Evolutionary conservation across 805 yeast genomes (phyloP).

Genomic region (Nakazawaea wyomingensis): DNA sequence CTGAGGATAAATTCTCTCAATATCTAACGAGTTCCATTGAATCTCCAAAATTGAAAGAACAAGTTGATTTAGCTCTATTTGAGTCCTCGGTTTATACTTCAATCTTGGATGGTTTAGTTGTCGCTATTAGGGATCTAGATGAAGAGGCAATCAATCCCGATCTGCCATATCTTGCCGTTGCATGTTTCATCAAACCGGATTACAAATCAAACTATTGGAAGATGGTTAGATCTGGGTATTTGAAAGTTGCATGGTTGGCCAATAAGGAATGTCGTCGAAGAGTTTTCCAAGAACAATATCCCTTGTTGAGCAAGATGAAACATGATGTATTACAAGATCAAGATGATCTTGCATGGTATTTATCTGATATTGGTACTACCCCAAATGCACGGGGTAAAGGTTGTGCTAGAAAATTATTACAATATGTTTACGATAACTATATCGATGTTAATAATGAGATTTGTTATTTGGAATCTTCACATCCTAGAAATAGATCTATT

Average conservation of each 20-base stretch:
- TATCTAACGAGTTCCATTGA: constrained; percentile 26
- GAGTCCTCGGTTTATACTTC: constrained; percentile 49
- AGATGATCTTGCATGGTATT: constrained; percentile 33
- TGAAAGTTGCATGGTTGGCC: constrained; percentile 42
- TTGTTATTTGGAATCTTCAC: constrained; percentile 47
- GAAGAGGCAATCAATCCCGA: constrained; percentile 22
- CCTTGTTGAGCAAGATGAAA: constrained; percentile 43
- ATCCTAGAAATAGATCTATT: constrained; percentile 43
- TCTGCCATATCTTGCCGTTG: constrained; percentile 44
- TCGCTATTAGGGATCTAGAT: constrained; percentile 43
- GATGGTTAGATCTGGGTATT: constrained; percentile 48
- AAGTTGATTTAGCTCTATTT: constrained; percentile 37
- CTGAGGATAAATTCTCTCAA: constrained; percentile 28
- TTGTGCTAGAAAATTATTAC: constrained; percentile 43
- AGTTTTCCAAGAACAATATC: constrained; percentile 45
- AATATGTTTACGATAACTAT: constrained; percentile 41
- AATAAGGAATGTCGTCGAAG: constrained; percentile 44
- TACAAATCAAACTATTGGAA: constrained; percentile 39
- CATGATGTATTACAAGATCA: constrained; percentile 40
- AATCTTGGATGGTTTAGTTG: constrained; percentile 42
- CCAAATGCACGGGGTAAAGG: constrained; percentile 52
- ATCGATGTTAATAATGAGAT: constrained; percentile 36
- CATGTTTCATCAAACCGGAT: constrained; percentile 48
- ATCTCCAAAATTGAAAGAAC: constrained; percentile 24
- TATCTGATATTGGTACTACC: constrained; percentile 41